Base-by-base conservation (phyloP, 495 filamentous ascomycete species). In the Terfezia boudieri region DNA sequence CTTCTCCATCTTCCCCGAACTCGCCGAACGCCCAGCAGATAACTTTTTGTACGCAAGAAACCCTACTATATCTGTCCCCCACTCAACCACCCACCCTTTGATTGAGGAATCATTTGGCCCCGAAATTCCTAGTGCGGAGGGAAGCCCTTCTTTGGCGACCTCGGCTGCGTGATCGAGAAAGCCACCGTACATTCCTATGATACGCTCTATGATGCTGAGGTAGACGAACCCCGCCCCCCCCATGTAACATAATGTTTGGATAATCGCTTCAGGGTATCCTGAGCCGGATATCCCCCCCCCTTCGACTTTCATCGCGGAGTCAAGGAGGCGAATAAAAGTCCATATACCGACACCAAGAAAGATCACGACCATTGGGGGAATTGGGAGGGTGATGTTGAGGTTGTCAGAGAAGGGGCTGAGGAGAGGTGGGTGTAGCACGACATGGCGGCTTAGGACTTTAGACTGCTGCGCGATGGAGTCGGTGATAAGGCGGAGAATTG, bases 391-490 rank as follows among this genome's bases (percentile, higher is more conserved):
- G 26, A 32, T 1, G 26, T 32, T 32, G 26, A 32, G 26, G 7
- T 32, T 32, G 26, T 32, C 26, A 32, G 26, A 32, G 26, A 32
- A 32, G 26, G 26, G 26, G 26, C 26, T 4, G 43, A 65, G 64
- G 36, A 71, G 43, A 0, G 75, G 61, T 11, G 58, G 74, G 59
- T 77, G 71, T 56, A 70, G 69, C 41, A 84, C 66, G 8, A 85
- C 60, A 50, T 70, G 60, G 8, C 60, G 61, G 11, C 71, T 68
- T n/a, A 79, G 72, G 7, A 67, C 26, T 60, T 79, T 73, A 23
- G 78, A 74, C 59, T 82, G 78, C 58, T 84, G 77, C 12, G 78
- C 76, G 52, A 85, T 68, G 41, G 73, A 74, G 64, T 76, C 70
- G 11, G 77, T 67, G 54, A 80, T 67, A 9, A 80, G 71, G 37